A percentile compares a stretch with the other conserved stretches of the same genome.
phyloP scores from a whole-genome alignment of 352 stramenopile genomes.

The Pythium brachiatum region DNA sequence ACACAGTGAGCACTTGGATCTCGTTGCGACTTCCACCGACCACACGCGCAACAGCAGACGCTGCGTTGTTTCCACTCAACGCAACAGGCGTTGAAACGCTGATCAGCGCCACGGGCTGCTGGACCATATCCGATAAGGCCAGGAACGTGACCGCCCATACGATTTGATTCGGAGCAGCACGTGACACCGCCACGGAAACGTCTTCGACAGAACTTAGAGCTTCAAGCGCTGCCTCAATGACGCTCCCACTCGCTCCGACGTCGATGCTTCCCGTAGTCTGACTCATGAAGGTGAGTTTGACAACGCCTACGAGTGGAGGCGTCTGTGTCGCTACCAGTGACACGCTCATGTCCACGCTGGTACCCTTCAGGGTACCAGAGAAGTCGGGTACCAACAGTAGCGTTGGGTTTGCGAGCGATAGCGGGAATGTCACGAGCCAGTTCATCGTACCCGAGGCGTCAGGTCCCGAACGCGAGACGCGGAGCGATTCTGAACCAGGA shows the following conservation, averaged over 20 bases:
- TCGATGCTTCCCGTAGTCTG: slow-evolving; percentile 36
- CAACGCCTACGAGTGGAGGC: slow-evolving; percentile 33
- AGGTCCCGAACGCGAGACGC: slow-evolving; percentile 38
- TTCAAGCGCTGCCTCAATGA: slow-evolving; percentile 31
- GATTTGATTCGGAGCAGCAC: slow-evolving; percentile 7
- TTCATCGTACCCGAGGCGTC: slow-evolving; percentile 35
- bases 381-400: slow-evolving; percentile 34
- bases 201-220: slow-evolving; percentile 17
- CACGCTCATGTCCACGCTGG: slow-evolving; percentile 34
- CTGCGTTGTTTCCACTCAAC: slow-evolving; percentile 27
- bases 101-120: slow-evolving; percentile 19
- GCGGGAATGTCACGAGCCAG: slow-evolving; percentile 58
- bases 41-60: slow-evolving; percentile 16
- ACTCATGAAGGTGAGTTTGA: slow-evolving; percentile 35
- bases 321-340: slow-evolving; percentile 37
- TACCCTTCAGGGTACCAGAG: slow-evolving; percentile 32
- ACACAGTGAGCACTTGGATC: slow-evolving; percentile 43
- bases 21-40: slow-evolving; percentile 28
- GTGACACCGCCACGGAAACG: slow-evolving; percentile 21
- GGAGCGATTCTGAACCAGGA: slow-evolving; percentile 46
- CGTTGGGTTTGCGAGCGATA: slow-evolving; percentile 31
- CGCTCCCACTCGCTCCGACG: slow-evolving; percentile 18
- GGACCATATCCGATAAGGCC: slow-evolving; percentile 26
- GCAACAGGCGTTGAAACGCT: slow-evolving; percentile 3
- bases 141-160: slow-evolving; percentile 40